Percentiles rank a stretch among this genome's conserved stretches.
phyloP scores from a whole-genome alignment of 179 eudicot species.

The Heliamphora ciliata region DNA sequence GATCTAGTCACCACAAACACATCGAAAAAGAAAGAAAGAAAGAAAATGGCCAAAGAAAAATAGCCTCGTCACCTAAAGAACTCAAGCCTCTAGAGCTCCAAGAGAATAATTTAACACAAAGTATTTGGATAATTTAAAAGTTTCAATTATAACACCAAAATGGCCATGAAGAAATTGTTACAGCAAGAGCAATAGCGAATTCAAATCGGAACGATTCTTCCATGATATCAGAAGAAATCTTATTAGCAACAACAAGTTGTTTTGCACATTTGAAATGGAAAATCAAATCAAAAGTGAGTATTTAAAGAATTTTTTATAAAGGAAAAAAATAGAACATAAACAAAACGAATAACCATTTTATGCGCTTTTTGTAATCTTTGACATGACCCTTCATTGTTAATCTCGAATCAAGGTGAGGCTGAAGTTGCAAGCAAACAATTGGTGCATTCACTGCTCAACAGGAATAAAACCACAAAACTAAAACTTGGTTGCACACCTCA shows the following conservation, averaged over 20 bases:
- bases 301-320: too few relatives aligned
- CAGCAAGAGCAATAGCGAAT: too few relatives aligned
- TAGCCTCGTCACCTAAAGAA: not conserved
- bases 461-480: not conserved
- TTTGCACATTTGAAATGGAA: too few relatives aligned
- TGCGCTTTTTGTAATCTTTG: not conserved
- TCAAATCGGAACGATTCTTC: too few relatives aligned
- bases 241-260: too few relatives aligned
- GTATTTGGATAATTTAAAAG: not conserved
- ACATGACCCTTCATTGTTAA: not conserved
- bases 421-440: not conserved
- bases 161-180: not conserved
- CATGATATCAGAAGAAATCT: too few relatives aligned
- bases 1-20: not conserved
- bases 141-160: too few relatives aligned
- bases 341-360: too few relatives aligned
- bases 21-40: not conserved
- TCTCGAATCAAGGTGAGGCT: not conserved
- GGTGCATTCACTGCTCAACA: not conserved
- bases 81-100: not conserved
- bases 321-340: too few relatives aligned
- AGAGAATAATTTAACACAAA: not conserved
- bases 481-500: constrained; percentile 20
- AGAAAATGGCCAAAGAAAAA: too few relatives aligned
- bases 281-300: not conserved